A percentile compares a stretch with the other conserved stretches of the same genome.
Conservation (phyloP, 768 basidiomycete genomes). For the Kwoniella pini region DNA sequence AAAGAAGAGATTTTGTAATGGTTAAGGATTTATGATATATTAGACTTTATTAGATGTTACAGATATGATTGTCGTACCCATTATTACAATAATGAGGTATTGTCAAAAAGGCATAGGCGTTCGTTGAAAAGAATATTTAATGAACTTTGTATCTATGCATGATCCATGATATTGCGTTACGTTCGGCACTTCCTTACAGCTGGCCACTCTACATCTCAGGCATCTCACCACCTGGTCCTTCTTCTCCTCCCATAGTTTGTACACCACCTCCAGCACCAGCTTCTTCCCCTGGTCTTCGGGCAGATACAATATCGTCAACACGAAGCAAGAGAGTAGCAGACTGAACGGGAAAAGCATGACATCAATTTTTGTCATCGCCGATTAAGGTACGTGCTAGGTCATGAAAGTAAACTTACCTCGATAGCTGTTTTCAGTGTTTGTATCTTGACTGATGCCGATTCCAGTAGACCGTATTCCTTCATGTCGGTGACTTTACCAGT, state of each 20-base stretch:
- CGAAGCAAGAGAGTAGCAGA: conserved; percentile 87
- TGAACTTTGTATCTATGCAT: conserved; percentile 7
- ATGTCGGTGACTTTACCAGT: conserved; percentile 95
- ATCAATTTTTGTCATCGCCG: no score
- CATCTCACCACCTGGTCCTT: conserved; percentile 27
- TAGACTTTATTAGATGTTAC: no score
- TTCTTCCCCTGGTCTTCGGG: conserved; percentile 48
- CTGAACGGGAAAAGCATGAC: conserved; percentile 52
- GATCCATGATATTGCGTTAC: background rate
- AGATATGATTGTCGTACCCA: no score
- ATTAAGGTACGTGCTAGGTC: background rate
- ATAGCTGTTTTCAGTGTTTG: conserved; percentile 97
- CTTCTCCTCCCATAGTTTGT: conserved; percentile 53
- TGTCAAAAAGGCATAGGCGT: no score
- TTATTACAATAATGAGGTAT: no score
- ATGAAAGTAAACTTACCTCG: conserved; percentile 61
- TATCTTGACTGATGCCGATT: conserved; percentile 96
- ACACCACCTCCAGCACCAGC: conserved; percentile 47
- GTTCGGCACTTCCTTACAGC: background rate
- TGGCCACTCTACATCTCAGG: conserved; percentile 37
- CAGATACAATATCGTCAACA: conserved; percentile 82
- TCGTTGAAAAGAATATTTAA: no score
- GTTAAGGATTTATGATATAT: background rate
- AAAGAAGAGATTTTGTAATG: conserved; percentile 15
- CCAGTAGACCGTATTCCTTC: conserved; percentile 89